Evolutionary conservation across 2,329 filamentous ascomycete species (phyloP), one percentile per base, ranked within the genome.

Genomic region (Ophiostoma australiae): DNA sequence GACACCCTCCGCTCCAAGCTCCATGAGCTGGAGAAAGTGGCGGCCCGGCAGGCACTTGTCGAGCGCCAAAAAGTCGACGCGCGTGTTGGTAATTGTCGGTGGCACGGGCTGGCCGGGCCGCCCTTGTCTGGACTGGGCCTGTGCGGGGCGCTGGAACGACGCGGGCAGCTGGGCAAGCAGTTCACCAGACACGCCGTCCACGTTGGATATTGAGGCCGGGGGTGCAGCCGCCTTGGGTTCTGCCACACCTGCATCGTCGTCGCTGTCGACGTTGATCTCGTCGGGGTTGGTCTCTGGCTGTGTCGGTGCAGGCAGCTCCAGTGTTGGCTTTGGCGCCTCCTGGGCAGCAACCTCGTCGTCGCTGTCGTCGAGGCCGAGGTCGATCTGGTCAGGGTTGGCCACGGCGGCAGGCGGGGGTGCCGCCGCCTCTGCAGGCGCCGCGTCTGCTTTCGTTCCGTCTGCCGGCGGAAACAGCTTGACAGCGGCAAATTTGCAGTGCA

Each of bases 401-500:
- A 7, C 35, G 4, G 72, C 69, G 3, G 74, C 72, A 11, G 72
- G 61, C 7, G 35, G 37, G 23, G 13, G 31, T 39, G 35, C 17
- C n/a, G 63, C 33, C 10, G 17, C 20, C 67, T 67, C 5, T 39
- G 63, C 35, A 37, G n/a, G 35, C 35, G 23, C 10, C 10, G 27
- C 23, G 7, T n/a, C 52, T 33, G 58, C 27, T 10, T 1, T 33
- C 63, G 39, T 63, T 7, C 20, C 79, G 78, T 69, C 69, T 31
- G 68, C 66, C 1, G 78, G 75, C 1, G 76, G 70, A 1, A 88
- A 89, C n/a, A 74, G 81, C 77, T 86, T 90, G 73, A 88, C 78
- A 0, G 94, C 95, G 0, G 90, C 80, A 78, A 91, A 98, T 77
- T 94, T 96, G 82, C 91, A 89, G 80, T 99, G 95, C 81, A 98